These are phyloP conservation scores for Paraurostyla sp. DNA, from an alignment of 73 alveolate species.

Conservation along the genomic window DNA sequence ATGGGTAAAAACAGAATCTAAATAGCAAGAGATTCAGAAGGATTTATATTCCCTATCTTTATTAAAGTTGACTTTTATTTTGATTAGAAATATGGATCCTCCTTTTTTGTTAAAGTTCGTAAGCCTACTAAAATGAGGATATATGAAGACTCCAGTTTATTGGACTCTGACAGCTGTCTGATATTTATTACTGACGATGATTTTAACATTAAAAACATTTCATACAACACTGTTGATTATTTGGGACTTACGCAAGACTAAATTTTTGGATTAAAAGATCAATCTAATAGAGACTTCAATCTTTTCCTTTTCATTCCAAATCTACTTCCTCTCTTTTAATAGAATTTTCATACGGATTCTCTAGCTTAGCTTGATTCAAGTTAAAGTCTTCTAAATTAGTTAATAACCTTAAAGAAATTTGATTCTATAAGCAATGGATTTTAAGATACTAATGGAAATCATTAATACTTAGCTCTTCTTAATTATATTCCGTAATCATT, in stretches of 20 bases:
- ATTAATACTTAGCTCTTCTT: background rate
- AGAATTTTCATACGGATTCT: too few relatives aligned
- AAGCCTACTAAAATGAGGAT: background rate
- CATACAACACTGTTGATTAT: background rate
- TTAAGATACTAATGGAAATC: background rate
- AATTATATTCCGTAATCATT: background rate
- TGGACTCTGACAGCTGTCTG: background rate
- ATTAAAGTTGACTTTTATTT: constrained; percentile 1
- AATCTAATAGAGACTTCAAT: too few relatives aligned
- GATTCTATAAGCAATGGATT: background rate
- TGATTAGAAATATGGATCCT: background rate
- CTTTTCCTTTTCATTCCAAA: too few relatives aligned
- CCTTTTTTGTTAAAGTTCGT: background rate
- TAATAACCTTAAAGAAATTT: background rate
- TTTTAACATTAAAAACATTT: background rate
- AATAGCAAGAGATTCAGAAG: background rate
- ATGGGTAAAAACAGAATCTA: background rate
- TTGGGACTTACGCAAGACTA: background rate
- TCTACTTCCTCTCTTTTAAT: too few relatives aligned
- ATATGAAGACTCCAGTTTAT: background rate
- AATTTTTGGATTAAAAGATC: background rate
- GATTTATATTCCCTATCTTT: background rate
- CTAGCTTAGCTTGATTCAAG: too few relatives aligned
- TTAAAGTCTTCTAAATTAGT: too few relatives aligned
- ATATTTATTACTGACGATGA: background rate